A percentile compares a stretch with the other conserved stretches of the same genome.
Evolutionary conservation across 208 protist genomes (phyloP).

Genomic region (Naegleria lovaniensis): DNA sequence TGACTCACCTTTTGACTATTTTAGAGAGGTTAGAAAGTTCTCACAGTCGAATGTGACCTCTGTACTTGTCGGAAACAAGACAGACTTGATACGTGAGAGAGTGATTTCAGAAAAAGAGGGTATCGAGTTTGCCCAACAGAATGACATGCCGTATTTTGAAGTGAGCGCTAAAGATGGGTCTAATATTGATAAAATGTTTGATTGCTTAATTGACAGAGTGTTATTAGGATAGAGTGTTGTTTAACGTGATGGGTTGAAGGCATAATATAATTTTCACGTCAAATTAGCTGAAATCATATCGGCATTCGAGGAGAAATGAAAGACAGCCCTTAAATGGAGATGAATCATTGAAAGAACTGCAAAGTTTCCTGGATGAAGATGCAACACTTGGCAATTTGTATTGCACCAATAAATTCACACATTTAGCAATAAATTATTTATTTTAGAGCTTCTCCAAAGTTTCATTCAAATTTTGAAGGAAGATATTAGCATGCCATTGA

Average conservation of each 20-base stretch:
- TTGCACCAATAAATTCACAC: too few species aligned
- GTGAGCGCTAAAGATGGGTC: neutral
- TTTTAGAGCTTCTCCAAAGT: neutral
- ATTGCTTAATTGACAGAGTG: neutral
- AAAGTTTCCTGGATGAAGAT: too few species aligned
- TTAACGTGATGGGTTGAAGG: too few species aligned
- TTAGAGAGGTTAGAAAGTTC: neutral
- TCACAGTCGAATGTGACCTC: neutral
- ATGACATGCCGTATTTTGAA: neutral
- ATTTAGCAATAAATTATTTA: neutral
- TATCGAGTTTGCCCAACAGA: neutral
- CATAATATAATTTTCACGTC: too few species aligned
- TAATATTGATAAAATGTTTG: neutral
- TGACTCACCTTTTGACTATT: too few species aligned
- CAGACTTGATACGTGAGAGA: neutral
- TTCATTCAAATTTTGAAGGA: constrained; percentile 7
- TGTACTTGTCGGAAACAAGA: neutral
- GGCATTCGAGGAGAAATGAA: too few species aligned
- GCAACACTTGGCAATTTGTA: too few species aligned
- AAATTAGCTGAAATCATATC: too few species aligned
- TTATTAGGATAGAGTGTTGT: too few species aligned
- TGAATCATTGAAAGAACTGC: too few species aligned
- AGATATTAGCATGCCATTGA: neutral
- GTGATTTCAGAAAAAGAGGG: neutral
- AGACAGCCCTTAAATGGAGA: too few species aligned